phyloP scores from a whole-genome alignment of 1,139 yeast species.

The Geotrichum candidum region DNA sequence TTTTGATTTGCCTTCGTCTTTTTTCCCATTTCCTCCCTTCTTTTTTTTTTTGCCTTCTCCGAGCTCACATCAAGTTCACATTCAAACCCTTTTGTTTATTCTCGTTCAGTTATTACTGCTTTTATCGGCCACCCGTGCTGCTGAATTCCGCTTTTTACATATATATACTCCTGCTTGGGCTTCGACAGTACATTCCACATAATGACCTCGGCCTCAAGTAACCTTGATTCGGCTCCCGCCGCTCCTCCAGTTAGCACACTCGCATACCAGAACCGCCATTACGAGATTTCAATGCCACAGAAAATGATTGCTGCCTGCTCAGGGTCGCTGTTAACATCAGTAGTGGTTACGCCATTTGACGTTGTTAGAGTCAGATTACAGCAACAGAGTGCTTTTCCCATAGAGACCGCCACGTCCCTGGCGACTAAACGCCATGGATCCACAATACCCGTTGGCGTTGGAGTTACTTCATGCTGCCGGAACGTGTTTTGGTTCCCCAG shows the following conservation, averaged over 20 bases:
- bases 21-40: no score
- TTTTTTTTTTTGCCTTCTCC: no score
- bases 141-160: neutral
- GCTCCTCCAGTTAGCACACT: neutral
- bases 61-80: no score
- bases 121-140: neutral
- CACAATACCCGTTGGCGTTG: constrained; percentile 29
- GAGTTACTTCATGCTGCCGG: constrained; percentile 38
- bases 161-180: neutral
- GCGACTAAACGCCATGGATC: constrained; percentile 22
- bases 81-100: no score
- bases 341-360: constrained; percentile 84
- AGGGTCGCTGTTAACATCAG: constrained; percentile 83
- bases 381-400: constrained; percentile 55
- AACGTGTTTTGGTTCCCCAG: constrained; percentile 40
- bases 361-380: constrained; percentile 87
- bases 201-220: neutral
- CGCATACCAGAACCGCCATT: neutral
- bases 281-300: constrained; percentile 46
- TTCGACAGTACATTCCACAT: neutral
- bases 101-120: no score
- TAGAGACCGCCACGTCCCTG: constrained; percentile 21
- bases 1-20: no score
- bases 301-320: constrained; percentile 86
- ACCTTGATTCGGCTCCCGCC: neutral